phyloP scores from a whole-genome alignment of 2,329 filamentous ascomycete genomes.

The Fusarium luffae region DNA sequence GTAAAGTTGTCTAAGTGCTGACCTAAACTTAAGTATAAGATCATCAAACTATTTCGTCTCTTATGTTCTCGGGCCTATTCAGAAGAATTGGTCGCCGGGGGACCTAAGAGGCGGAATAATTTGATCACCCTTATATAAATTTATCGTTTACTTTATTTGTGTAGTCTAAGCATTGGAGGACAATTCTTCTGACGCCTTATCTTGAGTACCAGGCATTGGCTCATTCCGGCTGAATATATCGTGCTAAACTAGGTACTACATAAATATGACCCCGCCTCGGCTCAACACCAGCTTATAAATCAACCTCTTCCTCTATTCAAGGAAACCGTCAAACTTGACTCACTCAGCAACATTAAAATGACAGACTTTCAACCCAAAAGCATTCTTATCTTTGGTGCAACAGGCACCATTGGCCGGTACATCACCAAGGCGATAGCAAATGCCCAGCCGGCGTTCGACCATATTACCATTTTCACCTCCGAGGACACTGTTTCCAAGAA shows the following conservation, averaged over 20 bases:
- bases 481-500: conserved; percentile 33
- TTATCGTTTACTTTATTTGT: too few relatives aligned
- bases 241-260: background rate
- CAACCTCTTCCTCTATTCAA: background rate
- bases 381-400: conserved; percentile 52
- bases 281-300: conserved; percentile 14
- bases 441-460: conserved; percentile 50
- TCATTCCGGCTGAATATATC: conserved; percentile 10
- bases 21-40: background rate
- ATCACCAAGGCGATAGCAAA: conserved; percentile 53
- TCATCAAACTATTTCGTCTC: background rate
- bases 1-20: background rate
- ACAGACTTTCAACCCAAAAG: conserved; percentile 33
- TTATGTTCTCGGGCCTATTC: background rate
- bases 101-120: too few relatives aligned
- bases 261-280: conserved; percentile 18
- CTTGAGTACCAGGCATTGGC: background rate
- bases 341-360: conserved; percentile 19
- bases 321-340: background rate
- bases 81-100: too few relatives aligned
- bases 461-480: conserved; percentile 52
- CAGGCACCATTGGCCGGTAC: conserved; percentile 55
- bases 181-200: background rate
- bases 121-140: too few relatives aligned
- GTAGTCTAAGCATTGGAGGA: too few relatives aligned